Conservation (phyloP, 1,284 basidiomycete genomes). For the Taiwanofungus camphoratus region DNA sequence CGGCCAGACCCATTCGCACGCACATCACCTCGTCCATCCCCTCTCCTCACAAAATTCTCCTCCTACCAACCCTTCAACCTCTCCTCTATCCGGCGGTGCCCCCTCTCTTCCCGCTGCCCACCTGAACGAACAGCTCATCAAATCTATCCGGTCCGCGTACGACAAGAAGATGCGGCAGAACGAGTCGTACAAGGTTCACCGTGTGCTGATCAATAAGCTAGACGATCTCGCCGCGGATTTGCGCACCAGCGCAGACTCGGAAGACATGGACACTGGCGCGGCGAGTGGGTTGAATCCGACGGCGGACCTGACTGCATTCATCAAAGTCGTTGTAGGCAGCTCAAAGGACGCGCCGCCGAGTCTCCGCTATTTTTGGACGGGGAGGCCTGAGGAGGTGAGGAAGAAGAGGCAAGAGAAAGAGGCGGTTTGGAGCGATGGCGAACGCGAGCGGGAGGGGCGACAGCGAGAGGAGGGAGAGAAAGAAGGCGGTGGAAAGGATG, state of each 20-base stretch:
- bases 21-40: slow-evolving; percentile 14
- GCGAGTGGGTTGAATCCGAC: slow-evolving; percentile 40
- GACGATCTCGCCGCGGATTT: slow-evolving; percentile 39
- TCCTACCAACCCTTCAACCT: slow-evolving; percentile 10
- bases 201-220: slow-evolving; percentile 48
- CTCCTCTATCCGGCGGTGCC: slow-evolving; percentile 9
- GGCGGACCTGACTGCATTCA: slow-evolving; percentile 36
- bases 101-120: slow-evolving; percentile 16
- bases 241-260: slow-evolving; percentile 17
- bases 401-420: slow-evolving; percentile 30
- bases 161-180: slow-evolving; percentile 42
- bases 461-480: slow-evolving; percentile 16
- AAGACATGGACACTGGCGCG: slow-evolving; percentile 18
- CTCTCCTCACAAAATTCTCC: slow-evolving; percentile 14
- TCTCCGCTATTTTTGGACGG: slow-evolving; percentile 37
- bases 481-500: slow-evolving; percentile 23
- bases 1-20: slow-evolving; percentile 16
- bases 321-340: slow-evolving; percentile 23
- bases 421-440: slow-evolving; percentile 29
- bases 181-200: slow-evolving; percentile 57
- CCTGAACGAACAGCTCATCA: slow-evolving; percentile 46
- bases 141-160: slow-evolving; percentile 44
- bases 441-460: slow-evolving; percentile 28
- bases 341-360: slow-evolving; percentile 33
- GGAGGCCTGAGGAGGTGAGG: slow-evolving; percentile 27